Evolutionary conservation across 331 rosid genomes (phyloP).

Genomic region (Cucumis variabilis): DNA sequence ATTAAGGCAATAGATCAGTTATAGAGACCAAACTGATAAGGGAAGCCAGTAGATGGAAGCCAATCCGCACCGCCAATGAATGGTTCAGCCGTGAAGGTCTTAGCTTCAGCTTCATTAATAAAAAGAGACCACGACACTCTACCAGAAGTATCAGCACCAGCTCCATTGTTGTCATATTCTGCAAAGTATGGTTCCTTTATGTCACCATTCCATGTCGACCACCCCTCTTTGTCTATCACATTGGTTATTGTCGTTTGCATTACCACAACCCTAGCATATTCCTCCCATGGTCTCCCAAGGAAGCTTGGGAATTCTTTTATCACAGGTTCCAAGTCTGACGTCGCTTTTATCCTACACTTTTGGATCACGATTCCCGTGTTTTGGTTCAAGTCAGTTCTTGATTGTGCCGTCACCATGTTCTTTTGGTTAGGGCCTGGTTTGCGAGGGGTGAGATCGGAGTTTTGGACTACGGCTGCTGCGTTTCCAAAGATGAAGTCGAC

Average conservation of each 20-base stretch:
- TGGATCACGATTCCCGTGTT: slow-evolving; percentile 17
- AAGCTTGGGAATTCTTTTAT: slow-evolving; percentile 8
- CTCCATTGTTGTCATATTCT: slow-evolving; percentile 14
- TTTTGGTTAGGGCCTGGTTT: neutral
- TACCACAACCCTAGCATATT: slow-evolving; percentile 14
- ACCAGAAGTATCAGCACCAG: slow-evolving; percentile 1
- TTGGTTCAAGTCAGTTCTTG: neutral
- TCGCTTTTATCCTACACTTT: neutral
- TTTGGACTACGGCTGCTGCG: neutral
- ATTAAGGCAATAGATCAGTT: neutral
- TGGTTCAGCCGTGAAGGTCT: neutral
- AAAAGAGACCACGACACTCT: neutral
- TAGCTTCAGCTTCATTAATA: neutral
- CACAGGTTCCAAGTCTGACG: neutral
- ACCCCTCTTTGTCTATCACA: neutral
- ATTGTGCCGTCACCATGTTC: neutral
- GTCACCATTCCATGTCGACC: neutral
- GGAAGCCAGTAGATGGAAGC: neutral
- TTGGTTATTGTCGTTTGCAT: neutral
- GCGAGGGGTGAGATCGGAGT: neutral
- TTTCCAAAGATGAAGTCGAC: neutral
- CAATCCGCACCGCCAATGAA: neutral
- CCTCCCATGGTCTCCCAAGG: slow-evolving; percentile 29
- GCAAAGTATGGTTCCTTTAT: neutral
- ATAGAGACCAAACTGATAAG: neutral